Percentiles rank a stretch among this genome's conserved stretches.
These are phyloP conservation scores for Dactylellina haptotyla DNA, from an alignment of 2,329 filamentous ascomycete genomes.

Conservation along the genomic window DNA sequence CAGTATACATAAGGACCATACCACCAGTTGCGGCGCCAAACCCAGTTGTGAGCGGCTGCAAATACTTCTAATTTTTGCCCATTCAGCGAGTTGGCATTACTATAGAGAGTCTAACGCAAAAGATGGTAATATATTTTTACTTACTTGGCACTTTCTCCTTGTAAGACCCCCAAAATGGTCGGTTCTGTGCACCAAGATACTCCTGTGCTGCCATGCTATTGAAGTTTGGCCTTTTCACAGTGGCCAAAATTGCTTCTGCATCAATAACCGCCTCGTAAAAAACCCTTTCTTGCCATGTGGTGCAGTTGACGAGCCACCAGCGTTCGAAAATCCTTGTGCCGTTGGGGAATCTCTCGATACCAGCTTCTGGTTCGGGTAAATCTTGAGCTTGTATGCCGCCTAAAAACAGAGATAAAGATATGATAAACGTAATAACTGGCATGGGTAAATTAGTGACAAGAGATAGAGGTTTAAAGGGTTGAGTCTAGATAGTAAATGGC, in stretches of 20 bases:
- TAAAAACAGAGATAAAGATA: too few species aligned
- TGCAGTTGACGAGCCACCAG: neutral
- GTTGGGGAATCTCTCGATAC: neutral
- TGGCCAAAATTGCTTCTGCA: neutral
- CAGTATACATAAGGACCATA: neutral
- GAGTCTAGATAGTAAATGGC: too few species aligned
- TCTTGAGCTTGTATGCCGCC: too few species aligned
- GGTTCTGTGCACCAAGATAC: neutral
- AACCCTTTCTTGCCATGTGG: neutral
- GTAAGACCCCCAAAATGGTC: neutral
- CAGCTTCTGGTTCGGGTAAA: neutral
- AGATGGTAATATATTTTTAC: too few species aligned
- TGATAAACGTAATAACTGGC: too few species aligned
- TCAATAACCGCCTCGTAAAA: neutral
- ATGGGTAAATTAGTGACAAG: too few species aligned
- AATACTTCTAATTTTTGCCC: neutral
- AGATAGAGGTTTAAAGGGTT: too few species aligned
- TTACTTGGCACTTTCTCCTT: neutral
- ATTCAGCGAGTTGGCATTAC: too few species aligned
- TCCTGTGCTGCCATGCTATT: neutral
- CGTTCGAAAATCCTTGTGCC: neutral
- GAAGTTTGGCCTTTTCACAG: neutral
- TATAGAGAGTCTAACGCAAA: too few species aligned
- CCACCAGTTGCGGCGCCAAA: neutral
- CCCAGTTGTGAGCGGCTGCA: neutral